These are phyloP conservation scores for Metroxylon sagu DNA, from an alignment of 176 grass and related monocot genomes.

Conservation along the genomic window DNA sequence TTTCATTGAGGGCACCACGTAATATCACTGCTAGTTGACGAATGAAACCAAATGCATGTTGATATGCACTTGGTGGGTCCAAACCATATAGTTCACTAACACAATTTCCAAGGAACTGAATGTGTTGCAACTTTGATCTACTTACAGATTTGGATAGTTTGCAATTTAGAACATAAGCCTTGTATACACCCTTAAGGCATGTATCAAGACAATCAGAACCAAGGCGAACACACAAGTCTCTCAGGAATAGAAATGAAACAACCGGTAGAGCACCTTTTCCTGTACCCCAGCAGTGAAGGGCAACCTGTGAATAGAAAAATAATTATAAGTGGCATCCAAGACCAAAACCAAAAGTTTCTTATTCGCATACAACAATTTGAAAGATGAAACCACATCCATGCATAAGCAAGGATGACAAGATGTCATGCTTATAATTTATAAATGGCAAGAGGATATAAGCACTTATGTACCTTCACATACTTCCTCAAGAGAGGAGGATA, in stretches of 20 bases:
- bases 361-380: too few relatives aligned
- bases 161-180: constrained; percentile 98
- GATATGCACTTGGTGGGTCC: constrained; percentile 64
- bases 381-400: too few relatives aligned
- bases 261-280: constrained; percentile 67
- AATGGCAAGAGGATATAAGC: not conserved
- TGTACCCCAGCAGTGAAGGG: constrained; percentile 78
- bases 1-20: constrained; percentile 74
- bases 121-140: constrained; percentile 71
- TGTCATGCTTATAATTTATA: too few relatives aligned
- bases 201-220: constrained; percentile 81
- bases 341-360: too few relatives aligned
- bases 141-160: constrained; percentile 83
- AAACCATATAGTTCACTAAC: constrained; percentile 72
- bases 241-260: constrained; percentile 81
- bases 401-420: too few relatives aligned
- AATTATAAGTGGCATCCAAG: constrained; percentile 7
- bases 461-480: constrained; percentile 70
- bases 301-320: constrained; percentile 42
- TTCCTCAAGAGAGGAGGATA: constrained; percentile 84
- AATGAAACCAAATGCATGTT: constrained; percentile 95
- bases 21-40: constrained; percentile 75
- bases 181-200: constrained; percentile 86
- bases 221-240: constrained; percentile 80
- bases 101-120: constrained; percentile 94